A percentile compares a stretch with the other conserved stretches of the same genome.
Conservation (phyloP, 2,329 filamentous ascomycete species). For the Venturia pyrina region DNA sequence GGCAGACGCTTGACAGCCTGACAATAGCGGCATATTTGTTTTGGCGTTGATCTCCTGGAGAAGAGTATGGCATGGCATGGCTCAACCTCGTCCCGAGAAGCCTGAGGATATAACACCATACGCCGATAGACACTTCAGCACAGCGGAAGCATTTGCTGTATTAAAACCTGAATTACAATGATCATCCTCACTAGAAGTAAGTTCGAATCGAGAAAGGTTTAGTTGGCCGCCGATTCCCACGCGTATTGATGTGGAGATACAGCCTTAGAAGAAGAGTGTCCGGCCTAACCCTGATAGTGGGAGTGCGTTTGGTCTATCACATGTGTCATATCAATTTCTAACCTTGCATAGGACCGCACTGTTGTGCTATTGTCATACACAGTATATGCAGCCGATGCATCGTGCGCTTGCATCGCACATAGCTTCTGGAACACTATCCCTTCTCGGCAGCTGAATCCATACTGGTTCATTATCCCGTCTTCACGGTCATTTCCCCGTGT, state of each 20-base stretch:
- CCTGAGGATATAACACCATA: not conserved
- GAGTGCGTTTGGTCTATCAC: not conserved
- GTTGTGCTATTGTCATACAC: not conserved
- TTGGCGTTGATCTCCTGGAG: not conserved
- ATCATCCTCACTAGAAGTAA: not conserved
- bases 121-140: not conserved
- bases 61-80: not conserved
- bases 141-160: not conserved
- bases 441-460: not conserved
- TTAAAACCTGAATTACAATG: not conserved
- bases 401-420: not conserved
- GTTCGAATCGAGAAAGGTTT: not conserved
- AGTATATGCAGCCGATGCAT: not conserved
- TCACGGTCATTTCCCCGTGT: not conserved
- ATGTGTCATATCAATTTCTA: not conserved
- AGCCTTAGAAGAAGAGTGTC: not conserved
- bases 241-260: not conserved
- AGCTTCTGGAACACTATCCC: too few relatives aligned
- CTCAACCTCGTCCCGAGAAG: not conserved
- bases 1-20: not conserved
- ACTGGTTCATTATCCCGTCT: not conserved
- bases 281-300: not conserved
- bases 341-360: not conserved
- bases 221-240: not conserved
- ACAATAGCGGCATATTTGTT: not conserved